Percentiles rank a stretch among this genome's conserved stretches.
phyloP scores from a whole-genome alignment of 1,139 yeast species.

The Blastobotrys niveus region DNA sequence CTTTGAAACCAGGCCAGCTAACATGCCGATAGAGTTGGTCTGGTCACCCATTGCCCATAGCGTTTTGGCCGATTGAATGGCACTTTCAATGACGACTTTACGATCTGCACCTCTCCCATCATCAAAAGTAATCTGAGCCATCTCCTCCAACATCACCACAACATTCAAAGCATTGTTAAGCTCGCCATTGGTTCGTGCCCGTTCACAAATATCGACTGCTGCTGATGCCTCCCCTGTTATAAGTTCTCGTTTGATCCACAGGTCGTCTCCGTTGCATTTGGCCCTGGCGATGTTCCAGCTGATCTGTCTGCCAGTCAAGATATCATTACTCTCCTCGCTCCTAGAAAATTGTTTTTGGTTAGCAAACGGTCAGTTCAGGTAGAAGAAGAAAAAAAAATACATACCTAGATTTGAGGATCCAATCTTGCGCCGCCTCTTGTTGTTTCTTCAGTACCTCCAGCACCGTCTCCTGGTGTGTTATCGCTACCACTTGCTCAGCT shows the following conservation, averaged over 20 bases:
- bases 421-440: not conserved
- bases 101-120: not conserved
- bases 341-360: constrained; percentile 1
- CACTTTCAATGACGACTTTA: constrained; percentile 9
- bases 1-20: not conserved
- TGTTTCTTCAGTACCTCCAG: not conserved
- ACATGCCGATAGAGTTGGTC: constrained; percentile 20
- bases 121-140: not conserved
- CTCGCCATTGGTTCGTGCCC: constrained; percentile 15
- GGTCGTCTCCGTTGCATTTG: not conserved
- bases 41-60: constrained; percentile 26
- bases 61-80: constrained; percentile 18
- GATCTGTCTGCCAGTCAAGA: constrained; percentile 23
- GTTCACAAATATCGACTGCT: constrained; percentile 20
- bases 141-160: constrained; percentile 14
- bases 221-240: constrained; percentile 9
- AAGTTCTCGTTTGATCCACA: not conserved
- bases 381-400: no score
- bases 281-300: constrained; percentile 18
- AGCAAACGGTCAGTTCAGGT: no score
- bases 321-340: constrained; percentile 19
- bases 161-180: constrained; percentile 13
- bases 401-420: constrained; percentile 8
- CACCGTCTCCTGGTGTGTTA: constrained; percentile 6
- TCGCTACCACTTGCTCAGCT: constrained; percentile 4